Base-by-base conservation (phyloP, 805 yeast species). In the Sugiyamaella qingdaonensis region DNA sequence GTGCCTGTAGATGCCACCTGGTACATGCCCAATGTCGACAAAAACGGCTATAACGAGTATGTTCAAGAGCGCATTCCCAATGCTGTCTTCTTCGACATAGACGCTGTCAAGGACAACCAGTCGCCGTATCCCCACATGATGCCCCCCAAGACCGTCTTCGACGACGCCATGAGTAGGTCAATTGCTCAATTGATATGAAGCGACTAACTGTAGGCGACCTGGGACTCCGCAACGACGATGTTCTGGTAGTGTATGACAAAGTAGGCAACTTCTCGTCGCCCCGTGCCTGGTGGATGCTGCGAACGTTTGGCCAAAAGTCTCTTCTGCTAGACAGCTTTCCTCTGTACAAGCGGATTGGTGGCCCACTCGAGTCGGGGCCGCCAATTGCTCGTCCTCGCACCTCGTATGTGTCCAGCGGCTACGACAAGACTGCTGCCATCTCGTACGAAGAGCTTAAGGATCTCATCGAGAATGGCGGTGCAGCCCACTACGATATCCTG, bases 81-180 rank as follows among this genome's bases (percentile, higher is more conserved):
- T 8, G 78, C 97, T 0, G 81, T 82, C 2, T 88, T 77, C 68
- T 86, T 90, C 61, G 96, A 89, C 62, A 79, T 92, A 48, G 96
- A 88, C 60, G 79, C 71, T 19, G 71, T 88, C 49, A 80, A 80
- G 51, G 87, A 86, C 57, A 68, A 68, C 1, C 54, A 69, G 0
- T 82, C 88, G 11, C 73, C 78, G 14, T 91, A 78, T 63, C 97
- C 99, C 1, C 98, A 94, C 64, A 94, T 91, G 97, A 74, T 91
- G 10, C 98, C 98, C 1, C 68, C 76, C 5, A 65, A 73, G 27
- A 71, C 69, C 1, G 75, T 73, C 2, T 92, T 89, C 68, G 79
- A 80, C 49, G 46, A 62, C 4, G 76, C 79, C 4, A 62, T 70
- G 61, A 53, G 64, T 32, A 16, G 27, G 41, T 19, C 21, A 34